Percentiles rank a stretch among this genome's conserved stretches.
Evolutionary conservation across 73 alveolate genomes (phyloP).

Genomic region (Paramecium octaurelia): DNA sequence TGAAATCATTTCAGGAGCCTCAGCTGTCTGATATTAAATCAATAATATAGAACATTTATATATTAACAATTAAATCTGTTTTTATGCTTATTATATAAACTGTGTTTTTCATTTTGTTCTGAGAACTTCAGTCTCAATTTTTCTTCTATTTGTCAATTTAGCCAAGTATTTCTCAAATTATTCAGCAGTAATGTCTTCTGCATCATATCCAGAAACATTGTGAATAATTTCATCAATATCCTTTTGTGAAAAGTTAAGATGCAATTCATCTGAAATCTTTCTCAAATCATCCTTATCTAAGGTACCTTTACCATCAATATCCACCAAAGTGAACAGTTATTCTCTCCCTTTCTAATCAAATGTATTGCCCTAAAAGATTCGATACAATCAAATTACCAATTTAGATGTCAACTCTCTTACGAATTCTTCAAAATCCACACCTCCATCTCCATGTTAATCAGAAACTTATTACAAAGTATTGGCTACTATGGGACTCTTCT

Average conservation of each 20-base stretch:
- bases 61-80: neutral
- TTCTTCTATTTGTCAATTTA: neutral
- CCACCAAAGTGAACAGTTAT: neutral
- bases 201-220: constrained; percentile 46
- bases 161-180: constrained; percentile 39
- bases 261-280: constrained; percentile 9
- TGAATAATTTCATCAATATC: constrained; percentile 22
- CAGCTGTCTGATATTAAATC: constrained; percentile 69
- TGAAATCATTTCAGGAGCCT: constrained; percentile 92
- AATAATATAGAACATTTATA: neutral
- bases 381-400: neutral
- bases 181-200: constrained; percentile 6
- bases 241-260: neutral
- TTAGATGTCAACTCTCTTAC: neutral
- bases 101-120: constrained; percentile 14
- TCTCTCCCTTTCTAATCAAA: constrained; percentile 40
- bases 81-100: neutral
- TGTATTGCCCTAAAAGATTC: neutral
- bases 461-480: neutral
- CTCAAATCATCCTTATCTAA: neutral
- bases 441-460: constrained; percentile 9
- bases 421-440: constrained; percentile 25
- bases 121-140: neutral
- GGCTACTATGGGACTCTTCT: neutral
- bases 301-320: neutral